phyloP scores from a whole-genome alignment of 495 filamentous ascomycete genomes.

The Penicillium paxilli region DNA sequence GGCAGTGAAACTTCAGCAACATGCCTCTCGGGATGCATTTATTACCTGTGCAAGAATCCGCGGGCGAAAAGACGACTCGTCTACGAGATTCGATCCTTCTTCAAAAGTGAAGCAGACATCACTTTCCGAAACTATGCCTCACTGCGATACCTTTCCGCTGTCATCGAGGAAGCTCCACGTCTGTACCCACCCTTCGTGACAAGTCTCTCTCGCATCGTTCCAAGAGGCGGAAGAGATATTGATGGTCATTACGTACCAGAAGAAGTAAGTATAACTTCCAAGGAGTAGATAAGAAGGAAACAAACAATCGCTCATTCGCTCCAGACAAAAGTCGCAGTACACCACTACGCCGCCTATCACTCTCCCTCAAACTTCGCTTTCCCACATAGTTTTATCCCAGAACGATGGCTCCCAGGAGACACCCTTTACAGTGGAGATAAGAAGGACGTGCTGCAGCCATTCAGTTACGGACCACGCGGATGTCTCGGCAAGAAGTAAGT shows the following conservation, averaged over 20 bases:
- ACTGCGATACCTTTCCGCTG: conserved; percentile 37
- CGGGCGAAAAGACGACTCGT: conserved; percentile 33
- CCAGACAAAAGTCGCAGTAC: conserved; percentile 32
- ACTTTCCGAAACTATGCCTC: conserved; percentile 35
- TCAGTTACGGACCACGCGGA: conserved; percentile 39
- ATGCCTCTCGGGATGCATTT: conserved; percentile 47
- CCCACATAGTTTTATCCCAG: conserved; percentile 40
- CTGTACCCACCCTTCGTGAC: conserved; percentile 40
- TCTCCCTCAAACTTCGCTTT: conserved; percentile 35
- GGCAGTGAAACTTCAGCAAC: conserved; percentile 63
- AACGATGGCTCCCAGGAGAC: conserved; percentile 44
- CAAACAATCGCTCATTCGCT: neutral
- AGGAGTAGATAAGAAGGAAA: too few relatives aligned
- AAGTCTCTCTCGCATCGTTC: conserved; percentile 27
- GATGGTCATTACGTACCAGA: conserved; percentile 33
- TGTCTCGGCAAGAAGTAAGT: conserved; percentile 47
- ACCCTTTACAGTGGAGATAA: conserved; percentile 30
- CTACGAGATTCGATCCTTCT: conserved; percentile 47
- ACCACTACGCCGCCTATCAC: conserved; percentile 39
- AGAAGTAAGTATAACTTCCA: conserved; percentile 10
- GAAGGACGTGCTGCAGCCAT: conserved; percentile 41
- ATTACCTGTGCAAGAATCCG: conserved; percentile 46
- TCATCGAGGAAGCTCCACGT: conserved; percentile 45
- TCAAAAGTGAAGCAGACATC: conserved; percentile 41
- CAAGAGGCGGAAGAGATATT: conserved; percentile 29